These are phyloP conservation scores for Curvularia eragrostidis DNA, from an alignment of 2,329 filamentous ascomycete species.

Conservation along the genomic window DNA sequence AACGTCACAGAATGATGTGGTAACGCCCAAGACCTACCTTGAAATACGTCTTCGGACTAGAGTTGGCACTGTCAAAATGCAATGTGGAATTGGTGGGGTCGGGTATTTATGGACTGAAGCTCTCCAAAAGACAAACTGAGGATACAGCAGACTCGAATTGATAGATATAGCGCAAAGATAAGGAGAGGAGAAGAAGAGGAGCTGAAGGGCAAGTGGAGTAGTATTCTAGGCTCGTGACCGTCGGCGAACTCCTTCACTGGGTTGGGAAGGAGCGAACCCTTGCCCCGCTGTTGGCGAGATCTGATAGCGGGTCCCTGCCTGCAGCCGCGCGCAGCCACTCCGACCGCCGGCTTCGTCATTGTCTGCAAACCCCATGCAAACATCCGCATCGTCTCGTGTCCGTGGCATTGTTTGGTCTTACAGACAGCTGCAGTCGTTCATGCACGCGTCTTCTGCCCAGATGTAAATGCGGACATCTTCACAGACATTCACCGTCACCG, in stretches of 20 bases:
- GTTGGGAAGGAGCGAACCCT: conserved; percentile 29
- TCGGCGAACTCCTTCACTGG: conserved; percentile 41
- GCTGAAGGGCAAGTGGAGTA: conserved; percentile 24
- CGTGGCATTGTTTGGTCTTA: conserved; percentile 12
- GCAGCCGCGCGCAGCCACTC: conserved; percentile 24
- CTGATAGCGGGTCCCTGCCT: conserved; percentile 25
- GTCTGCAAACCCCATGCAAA: conserved; percentile 13
- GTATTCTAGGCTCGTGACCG: conserved; percentile 43
- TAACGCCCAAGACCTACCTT: conserved; percentile 6
- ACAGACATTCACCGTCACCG: conserved; percentile 2
- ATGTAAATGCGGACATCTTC: conserved; percentile 6
- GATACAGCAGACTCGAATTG: conserved; percentile 19
- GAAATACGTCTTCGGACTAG: conserved; percentile 1
- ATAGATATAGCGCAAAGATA: conserved; percentile 28
- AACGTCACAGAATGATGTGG: not conserved
- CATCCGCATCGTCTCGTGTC: conserved; percentile 14
- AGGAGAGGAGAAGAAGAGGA: conserved; percentile 27
- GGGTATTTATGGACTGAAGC: conserved; percentile 22
- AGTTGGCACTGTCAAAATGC: conserved; percentile 7
- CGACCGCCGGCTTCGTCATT: conserved; percentile 28
- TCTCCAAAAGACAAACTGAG: conserved; percentile 18
- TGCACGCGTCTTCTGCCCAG: conserved; percentile 11
- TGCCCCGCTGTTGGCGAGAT: conserved; percentile 26
- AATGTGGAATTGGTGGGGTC: conserved; percentile 13
- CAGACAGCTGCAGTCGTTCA: conserved; percentile 5